A percentile compares a stretch with the other conserved stretches of the same genome.
Evolutionary conservation across 2,329 filamentous ascomycete genomes (phyloP).

Genomic region (Penicillium sp.): DNA sequence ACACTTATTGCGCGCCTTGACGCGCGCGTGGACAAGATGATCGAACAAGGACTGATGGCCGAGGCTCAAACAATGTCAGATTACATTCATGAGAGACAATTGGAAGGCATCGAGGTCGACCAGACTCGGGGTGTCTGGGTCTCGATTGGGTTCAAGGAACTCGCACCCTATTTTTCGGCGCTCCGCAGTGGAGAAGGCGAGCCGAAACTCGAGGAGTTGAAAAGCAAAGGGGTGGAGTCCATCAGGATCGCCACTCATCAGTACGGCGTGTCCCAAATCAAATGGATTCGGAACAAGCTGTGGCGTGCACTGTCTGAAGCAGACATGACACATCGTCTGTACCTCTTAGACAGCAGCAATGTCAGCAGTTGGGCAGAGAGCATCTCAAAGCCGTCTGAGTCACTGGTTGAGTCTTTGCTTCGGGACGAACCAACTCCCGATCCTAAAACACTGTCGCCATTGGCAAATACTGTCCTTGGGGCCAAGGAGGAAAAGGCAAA

Average conservation of each 20-base stretch:
- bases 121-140: conserved; percentile 86
- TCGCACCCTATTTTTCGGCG: conserved; percentile 68
- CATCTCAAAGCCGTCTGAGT: conserved; percentile 65
- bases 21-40: conserved; percentile 78
- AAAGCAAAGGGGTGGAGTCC: conserved; percentile 62
- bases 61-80: conserved; percentile 58
- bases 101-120: conserved; percentile 60
- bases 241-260: conserved; percentile 81
- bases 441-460: conserved; percentile 56
- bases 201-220: conserved; percentile 53
- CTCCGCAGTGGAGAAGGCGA: conserved; percentile 33
- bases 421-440: conserved; percentile 53
- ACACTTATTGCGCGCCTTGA: conserved; percentile 69
- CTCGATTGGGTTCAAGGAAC: conserved; percentile 93
- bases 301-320: conserved; percentile 64
- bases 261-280: conserved; percentile 79
- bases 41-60: conserved; percentile 61
- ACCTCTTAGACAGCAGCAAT: conserved; percentile 77
- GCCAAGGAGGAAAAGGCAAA: conserved; percentile 54
- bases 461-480: conserved; percentile 57
- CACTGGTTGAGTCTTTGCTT: conserved; percentile 64
- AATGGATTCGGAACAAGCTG: conserved; percentile 84
- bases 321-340: conserved; percentile 58
- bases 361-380: conserved; percentile 57
- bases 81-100: conserved; percentile 46